phyloP scores from a whole-genome alignment of 1,284 basidiomycete species.

The Puccinia coronata region DNA sequence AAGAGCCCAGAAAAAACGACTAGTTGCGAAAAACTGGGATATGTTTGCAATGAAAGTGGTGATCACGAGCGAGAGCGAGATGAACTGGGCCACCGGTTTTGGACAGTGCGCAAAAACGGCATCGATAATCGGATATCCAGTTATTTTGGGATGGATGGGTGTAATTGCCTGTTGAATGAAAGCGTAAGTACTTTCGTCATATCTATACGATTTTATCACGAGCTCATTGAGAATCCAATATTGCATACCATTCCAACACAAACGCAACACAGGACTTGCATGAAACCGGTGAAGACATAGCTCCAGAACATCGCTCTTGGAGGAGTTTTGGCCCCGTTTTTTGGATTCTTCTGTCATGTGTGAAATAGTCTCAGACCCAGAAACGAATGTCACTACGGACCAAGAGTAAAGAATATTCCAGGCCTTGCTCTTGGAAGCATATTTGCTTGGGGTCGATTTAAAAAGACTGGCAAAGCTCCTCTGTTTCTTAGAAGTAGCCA shows the following conservation, averaged over 20 bases:
- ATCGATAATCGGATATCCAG: slow-evolving; percentile 29
- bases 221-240: background rate
- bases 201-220: background rate
- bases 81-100: slow-evolving; percentile 38
- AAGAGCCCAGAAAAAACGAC: slow-evolving; percentile 47
- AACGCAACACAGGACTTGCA: slow-evolving; percentile 7
- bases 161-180: slow-evolving; percentile 21
- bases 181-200: background rate
- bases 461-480: slow-evolving; percentile 31
- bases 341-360: slow-evolving; percentile 45
- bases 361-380: slow-evolving; percentile 25
- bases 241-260: slow-evolving; percentile 28
- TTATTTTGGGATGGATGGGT: slow-evolving; percentile 8
- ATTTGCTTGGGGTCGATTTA: background rate
- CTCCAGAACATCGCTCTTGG: slow-evolving; percentile 26
- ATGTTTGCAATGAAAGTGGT: slow-evolving; percentile 20
- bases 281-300: background rate
- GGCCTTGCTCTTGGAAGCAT: background rate
- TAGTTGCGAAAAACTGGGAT: slow-evolving; percentile 40
- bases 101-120: slow-evolving; percentile 39
- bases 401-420: slow-evolving; percentile 22
- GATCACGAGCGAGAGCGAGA: slow-evolving; percentile 9
- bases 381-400: background rate
- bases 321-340: slow-evolving; percentile 6
- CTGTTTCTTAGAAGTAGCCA: slow-evolving; percentile 27